Evolutionary conservation across 495 filamentous ascomycete species (phyloP).

Genomic region (Podospora conica): DNA sequence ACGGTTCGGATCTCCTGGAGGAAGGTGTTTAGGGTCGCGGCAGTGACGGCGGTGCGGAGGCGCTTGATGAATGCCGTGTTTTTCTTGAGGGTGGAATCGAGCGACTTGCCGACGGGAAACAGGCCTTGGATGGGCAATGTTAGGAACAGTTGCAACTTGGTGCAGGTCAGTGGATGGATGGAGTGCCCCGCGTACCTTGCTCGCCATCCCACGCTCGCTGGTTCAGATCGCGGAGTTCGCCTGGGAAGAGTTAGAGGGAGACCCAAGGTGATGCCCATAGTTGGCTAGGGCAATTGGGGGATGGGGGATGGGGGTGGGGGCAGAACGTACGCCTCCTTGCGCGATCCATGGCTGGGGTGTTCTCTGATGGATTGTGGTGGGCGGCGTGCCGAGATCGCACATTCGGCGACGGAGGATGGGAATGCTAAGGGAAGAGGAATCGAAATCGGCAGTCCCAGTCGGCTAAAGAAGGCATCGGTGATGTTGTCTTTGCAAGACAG

Average conservation of each 20-base stretch:
- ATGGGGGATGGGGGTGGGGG: neutral
- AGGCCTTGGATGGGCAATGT: conserved; percentile 50
- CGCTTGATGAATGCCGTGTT: conserved; percentile 99
- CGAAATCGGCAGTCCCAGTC: conserved; percentile 41
- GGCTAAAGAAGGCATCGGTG: conserved; percentile 45
- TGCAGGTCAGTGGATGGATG: conserved; percentile 4
- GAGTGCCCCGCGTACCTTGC: conserved; percentile 54
- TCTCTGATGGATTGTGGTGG: conserved; percentile 16
- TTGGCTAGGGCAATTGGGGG: neutral
- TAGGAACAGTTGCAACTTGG: conserved; percentile 10
- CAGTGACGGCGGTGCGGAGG: conserved; percentile 79
- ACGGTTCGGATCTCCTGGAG: conserved; percentile 86
- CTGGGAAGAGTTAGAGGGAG: conserved; percentile 38
- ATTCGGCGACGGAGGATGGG: conserved; percentile 31
- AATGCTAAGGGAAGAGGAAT: conserved; percentile 45
- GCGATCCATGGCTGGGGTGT: conserved; percentile 64
- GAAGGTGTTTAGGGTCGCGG: conserved; percentile 72
- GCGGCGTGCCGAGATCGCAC: conserved; percentile 21
- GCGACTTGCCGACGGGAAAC: conserved; percentile 68
- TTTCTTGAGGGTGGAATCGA: conserved; percentile 97
- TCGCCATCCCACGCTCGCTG: conserved; percentile 81
- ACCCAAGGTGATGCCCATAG: neutral
- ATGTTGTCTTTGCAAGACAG: conserved; percentile 12
- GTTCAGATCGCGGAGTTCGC: conserved; percentile 86
- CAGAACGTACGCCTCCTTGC: conserved; percentile 65